These are phyloP conservation scores for Danielozyma ontarioensis DNA, from an alignment of 805 yeast genomes.

Conservation along the genomic window DNA sequence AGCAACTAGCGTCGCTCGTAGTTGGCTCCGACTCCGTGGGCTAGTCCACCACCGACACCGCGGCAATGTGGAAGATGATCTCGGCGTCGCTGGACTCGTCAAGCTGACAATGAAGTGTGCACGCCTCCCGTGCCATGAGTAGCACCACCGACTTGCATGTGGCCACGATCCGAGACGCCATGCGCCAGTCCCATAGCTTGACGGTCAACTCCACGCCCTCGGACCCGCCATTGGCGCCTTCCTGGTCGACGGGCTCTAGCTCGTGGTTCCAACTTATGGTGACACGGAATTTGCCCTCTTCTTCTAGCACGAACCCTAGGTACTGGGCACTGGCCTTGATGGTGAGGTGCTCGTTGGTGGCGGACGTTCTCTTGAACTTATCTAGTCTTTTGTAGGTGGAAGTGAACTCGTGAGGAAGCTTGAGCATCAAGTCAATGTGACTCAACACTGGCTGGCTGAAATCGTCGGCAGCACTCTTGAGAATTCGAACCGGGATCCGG, in stretches of 20 bases:
- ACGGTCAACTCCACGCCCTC: conserved; percentile 46
- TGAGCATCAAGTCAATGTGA: conserved; percentile 52
- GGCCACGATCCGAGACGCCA: conserved; percentile 57
- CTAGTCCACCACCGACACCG: too few species aligned
- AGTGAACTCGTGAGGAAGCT: conserved; percentile 43
- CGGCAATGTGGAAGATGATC: conserved; percentile 53
- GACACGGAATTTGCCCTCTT: conserved; percentile 48
- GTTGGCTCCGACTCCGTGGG: too few species aligned
- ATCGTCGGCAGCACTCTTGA: conserved; percentile 50
- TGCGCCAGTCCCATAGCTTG: conserved; percentile 61
- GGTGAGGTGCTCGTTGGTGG: conserved; percentile 36
- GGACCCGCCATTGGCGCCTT: conserved; percentile 11
- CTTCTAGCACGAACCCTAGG: conserved; percentile 48
- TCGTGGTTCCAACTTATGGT: conserved; percentile 56
- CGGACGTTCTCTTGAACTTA: conserved; percentile 47
- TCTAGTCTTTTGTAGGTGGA: conserved; percentile 59
- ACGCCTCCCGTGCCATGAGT: conserved; percentile 51
- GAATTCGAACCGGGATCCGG: conserved; percentile 63
- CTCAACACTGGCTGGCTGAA: conserved; percentile 58
- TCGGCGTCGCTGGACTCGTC: conserved; percentile 64
- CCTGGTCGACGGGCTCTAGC: conserved; percentile 41
- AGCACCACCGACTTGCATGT: conserved; percentile 57
- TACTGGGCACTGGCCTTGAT: conserved; percentile 50
- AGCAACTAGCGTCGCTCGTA: too few species aligned
- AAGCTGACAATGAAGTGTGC: conserved; percentile 61